Conservation (phyloP, 495 filamentous ascomycete genomes). For the Jackrogersella multiformis region DNA sequence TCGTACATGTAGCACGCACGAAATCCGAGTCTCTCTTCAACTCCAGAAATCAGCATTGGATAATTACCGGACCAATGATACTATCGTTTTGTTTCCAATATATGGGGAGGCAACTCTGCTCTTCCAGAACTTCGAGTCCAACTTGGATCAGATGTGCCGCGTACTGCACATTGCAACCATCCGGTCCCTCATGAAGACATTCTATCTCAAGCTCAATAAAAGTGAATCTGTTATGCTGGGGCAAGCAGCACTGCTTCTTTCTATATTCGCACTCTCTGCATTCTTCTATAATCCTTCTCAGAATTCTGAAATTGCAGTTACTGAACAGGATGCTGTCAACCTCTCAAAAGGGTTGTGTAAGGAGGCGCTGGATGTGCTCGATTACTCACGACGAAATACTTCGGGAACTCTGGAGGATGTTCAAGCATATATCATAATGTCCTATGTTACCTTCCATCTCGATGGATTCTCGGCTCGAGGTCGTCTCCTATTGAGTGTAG, state of each 20-base stretch:
- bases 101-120: slow-evolving; percentile 46
- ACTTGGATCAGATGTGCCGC: slow-evolving; percentile 55
- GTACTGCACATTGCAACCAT: slow-evolving; percentile 47
- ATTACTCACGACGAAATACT: slow-evolving; percentile 45
- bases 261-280: slow-evolving; percentile 50
- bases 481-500: slow-evolving; percentile 30
- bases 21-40: slow-evolving; percentile 10
- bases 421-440: slow-evolving; percentile 57
- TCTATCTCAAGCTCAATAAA: slow-evolving; percentile 43
- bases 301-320: slow-evolving; percentile 22
- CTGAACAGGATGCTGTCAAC: slow-evolving; percentile 10
- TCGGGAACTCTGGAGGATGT: slow-evolving; percentile 57
- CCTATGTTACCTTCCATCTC: slow-evolving; percentile 49
- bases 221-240: slow-evolving; percentile 40
- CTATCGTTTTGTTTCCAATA: slow-evolving; percentile 17
- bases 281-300: slow-evolving; percentile 45
- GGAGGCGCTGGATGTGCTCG: slow-evolving; percentile 37
- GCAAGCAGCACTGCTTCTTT: slow-evolving; percentile 52
- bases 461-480: slow-evolving; percentile 50
- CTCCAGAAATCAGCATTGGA: not conserved
- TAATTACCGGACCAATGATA: slow-evolving; percentile 1
- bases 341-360: slow-evolving; percentile 36
- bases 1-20: slow-evolving; percentile 11
- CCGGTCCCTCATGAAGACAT: slow-evolving; percentile 45
- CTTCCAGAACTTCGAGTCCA: slow-evolving; percentile 50